Percentiles rank a stretch among this genome's conserved stretches.
These are phyloP conservation scores for Viola odorata DNA, from an alignment of 345 rosid genomes.

Conservation along the genomic window DNA sequence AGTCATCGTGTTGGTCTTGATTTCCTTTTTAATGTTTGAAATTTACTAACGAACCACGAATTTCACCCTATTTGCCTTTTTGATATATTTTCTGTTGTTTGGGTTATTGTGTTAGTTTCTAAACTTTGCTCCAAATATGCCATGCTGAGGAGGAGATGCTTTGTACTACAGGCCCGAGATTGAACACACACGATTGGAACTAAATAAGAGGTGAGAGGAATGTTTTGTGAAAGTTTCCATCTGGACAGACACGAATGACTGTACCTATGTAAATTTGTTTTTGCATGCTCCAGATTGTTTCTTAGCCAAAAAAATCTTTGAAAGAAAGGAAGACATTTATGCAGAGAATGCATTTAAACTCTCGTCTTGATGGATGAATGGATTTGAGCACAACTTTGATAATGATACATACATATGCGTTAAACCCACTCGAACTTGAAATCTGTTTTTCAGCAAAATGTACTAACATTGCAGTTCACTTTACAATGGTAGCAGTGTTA, in stretches of 20 bases:
- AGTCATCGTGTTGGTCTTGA: background rate
- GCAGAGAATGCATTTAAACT: too few relatives aligned
- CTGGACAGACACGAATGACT: conserved; percentile 12
- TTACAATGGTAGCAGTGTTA: too few relatives aligned
- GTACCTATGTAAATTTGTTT: conserved; percentile 24
- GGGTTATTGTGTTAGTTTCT: background rate
- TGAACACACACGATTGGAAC: conserved; percentile 3
- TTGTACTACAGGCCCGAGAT: conserved; percentile 8
- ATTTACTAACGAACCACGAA: background rate
- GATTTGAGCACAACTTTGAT: too few relatives aligned
- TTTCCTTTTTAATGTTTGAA: background rate
- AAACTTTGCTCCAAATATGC: conserved; percentile 30
- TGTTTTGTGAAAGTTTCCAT: conserved; percentile 3
- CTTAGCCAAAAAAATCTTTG: background rate
- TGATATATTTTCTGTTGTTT: background rate
- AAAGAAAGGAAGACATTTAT: background rate
- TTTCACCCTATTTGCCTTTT: background rate
- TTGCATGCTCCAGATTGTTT: conserved; percentile 10
- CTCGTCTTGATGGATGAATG: too few relatives aligned
- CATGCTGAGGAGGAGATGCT: conserved; percentile 35
- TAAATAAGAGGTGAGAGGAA: conserved; percentile 3
- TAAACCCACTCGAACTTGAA: too few relatives aligned
- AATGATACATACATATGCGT: too few relatives aligned
- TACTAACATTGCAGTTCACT: too few relatives aligned
- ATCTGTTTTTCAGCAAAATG: too few relatives aligned